Base-by-base conservation (phyloP, 768 basidiomycete genomes). In the Candolleomyces aberdarensis region DNA sequence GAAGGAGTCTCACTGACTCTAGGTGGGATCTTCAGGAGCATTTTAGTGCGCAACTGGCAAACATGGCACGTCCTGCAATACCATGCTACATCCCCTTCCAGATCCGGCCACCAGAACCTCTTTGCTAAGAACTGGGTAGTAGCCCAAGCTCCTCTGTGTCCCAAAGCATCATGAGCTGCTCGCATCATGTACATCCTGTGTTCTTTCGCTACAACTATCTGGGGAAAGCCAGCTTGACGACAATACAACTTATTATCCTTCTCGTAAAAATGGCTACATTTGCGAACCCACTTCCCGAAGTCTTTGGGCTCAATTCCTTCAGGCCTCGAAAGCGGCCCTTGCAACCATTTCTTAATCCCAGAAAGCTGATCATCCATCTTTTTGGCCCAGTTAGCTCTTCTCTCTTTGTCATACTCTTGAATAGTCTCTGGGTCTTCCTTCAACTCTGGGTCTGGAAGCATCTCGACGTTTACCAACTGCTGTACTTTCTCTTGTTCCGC, bases 81-180 rank as follows among this genome's bases (percentile, higher is more conserved):
- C 71, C 70, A 71, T 0, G 53, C 26, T 0, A 72, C 59, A 56
- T 74, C 70, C 1, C 39, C 29, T 11, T 67, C 64, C 32, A 71
- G 48, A 5, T 71, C 65, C 0, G 69, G 72, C 71, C 72, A 74
- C 71, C 70, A 74, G 54, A 74, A 73, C 0, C 67, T 15, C 46
- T 66, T 52, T 7, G 56, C 22, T 0, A 74, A 47, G 1, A 70
- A 19, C 0, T 53, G 4, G 3, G 43, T 57, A 0, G 68, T 72
- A 0, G 70, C 63, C 40, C 60, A 70, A 13, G 62, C 55, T 1
- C 70, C 70, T 58, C 66, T 60, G 58, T 75, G 70, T 47, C 70
- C 72, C 5, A 70, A 22, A 7, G 49, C 29, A 40, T 75, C 63
- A 56, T 72, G 73, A 2, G 64, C 60, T 0, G 58, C 57, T 44